Evolutionary conservation across 176 grass and related monocot species (phyloP).

Genomic region (maize (Zea mays)): Zm-B73-REFERENCE-NAM-5.0 NC_050105.1:126532001-126532500

Average conservation of each 20-base stretch:
- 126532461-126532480: slow-evolving; percentile 23
- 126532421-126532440: slow-evolving; percentile 42
- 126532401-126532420: slow-evolving; percentile 25
- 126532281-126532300: slow-evolving; percentile 52
- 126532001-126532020: background rate
- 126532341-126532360: slow-evolving; percentile 60
- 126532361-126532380: slow-evolving; percentile 31
- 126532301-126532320: slow-evolving; percentile 57
- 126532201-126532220: slow-evolving; percentile 82
- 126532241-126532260: slow-evolving; percentile 97
- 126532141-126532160: slow-evolving; percentile 75
- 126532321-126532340: slow-evolving; percentile 74
- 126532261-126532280: slow-evolving; percentile 74
- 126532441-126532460: slow-evolving; percentile 45
- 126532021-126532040: background rate
- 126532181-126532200: slow-evolving; percentile 84
- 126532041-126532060: background rate
- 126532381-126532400: slow-evolving; percentile 27
- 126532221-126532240: slow-evolving; percentile 74
- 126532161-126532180: slow-evolving; percentile 65
- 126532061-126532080: background rate
- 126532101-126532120: slow-evolving; percentile 59
- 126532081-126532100: slow-evolving; percentile 71
- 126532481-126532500: background rate
- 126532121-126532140: slow-evolving; percentile 93